Evolutionary conservation across 805 yeast species (phyloP), one percentile per base, ranked within the genome.

Genomic region (Teunomyces gatunensis): DNA sequence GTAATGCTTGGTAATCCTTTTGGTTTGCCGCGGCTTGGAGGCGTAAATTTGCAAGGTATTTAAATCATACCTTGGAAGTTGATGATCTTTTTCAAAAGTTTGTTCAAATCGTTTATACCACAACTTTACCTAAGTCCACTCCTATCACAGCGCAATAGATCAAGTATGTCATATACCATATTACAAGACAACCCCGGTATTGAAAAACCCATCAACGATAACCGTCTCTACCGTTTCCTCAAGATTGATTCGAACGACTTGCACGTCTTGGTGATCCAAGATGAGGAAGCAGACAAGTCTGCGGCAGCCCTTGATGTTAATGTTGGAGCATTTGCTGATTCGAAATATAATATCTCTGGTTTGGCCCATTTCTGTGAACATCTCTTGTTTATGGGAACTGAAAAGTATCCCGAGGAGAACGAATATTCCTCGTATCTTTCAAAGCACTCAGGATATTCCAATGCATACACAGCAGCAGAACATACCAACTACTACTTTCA

Each of bases 401-500:
- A 76, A 51, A 85, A 85, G 64, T 86, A 82, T 59, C 94, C 92
- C 1, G 71, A 74, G 42, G 94, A 86, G 58, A 84, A 84, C 60
- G 92, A 84, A 52, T 86, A 86, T 63, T 67, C 85, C 39, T 80
- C 84, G 44, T 94, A 77, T 63, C 70, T 92, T 47, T 77, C 95
- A 6, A 83, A 85, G 51, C 95, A 94, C 61, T 85, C 91, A 35
- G 99, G 98, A 15, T 79, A 79, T 51, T 87, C 95, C 30, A 92
- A 92, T 63, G 99, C 99, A 1, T 92, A 85, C 66, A 92, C 99
- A 0, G 84, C 96, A 1, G 74, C 89, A 3, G 85, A 85, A 56
- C 89, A 88, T 58, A 92, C 98, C 4, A 92, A 92, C 67, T 92
- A 90, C 67, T 90, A 78, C 66, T 92, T 94, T 59, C 96, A 92